Conservation (phyloP, 2,329 filamentous ascomycete species). For the Calonectria pteridis region DNA sequence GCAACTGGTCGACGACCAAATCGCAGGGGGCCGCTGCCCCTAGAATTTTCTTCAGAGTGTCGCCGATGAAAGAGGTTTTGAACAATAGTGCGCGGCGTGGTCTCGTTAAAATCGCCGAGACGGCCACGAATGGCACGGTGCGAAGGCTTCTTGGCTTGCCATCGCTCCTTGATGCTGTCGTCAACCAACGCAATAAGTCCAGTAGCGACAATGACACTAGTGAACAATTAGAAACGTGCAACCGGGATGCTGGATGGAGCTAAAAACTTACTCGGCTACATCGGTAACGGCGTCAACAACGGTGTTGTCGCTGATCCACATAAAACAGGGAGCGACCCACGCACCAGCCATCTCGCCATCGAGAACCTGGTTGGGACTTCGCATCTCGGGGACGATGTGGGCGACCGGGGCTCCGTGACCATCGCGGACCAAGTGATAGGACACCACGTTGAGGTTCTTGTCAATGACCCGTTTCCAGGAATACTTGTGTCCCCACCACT, state of each 20-base stretch:
- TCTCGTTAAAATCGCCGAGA: conserved; percentile 36
- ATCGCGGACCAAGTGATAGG: conserved; percentile 83
- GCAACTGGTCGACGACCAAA: conserved; percentile 51
- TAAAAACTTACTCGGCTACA: conserved; percentile 80
- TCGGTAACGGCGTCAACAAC: conserved; percentile 80
- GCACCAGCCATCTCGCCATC: conserved; percentile 84
- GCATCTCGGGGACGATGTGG: conserved; percentile 85
- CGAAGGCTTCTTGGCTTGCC: conserved; percentile 65
- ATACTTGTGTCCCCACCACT: conserved; percentile 92
- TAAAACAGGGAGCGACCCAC: conserved; percentile 90
- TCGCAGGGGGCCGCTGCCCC: conserved; percentile 51
- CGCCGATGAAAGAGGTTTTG: conserved; percentile 57
- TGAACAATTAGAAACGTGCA: conserved; percentile 39
- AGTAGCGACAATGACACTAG: conserved; percentile 88
- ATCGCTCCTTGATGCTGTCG: conserved; percentile 87
- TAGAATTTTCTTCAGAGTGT: conserved; percentile 52
- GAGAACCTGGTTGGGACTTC: conserved; percentile 76
- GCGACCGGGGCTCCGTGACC: conserved; percentile 75
- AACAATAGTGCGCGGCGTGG: conserved; percentile 50
- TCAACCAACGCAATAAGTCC: conserved; percentile 90
- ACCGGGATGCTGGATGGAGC: conserved; percentile 7
- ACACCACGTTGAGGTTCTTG: conserved; percentile 75
- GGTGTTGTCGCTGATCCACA: conserved; percentile 86
- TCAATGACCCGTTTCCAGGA: conserved; percentile 84
- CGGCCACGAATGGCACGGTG: conserved; percentile 45